Evolutionary conservation across 23 red algal species (phyloP).

Genomic region (Cyanidiococcus yangmingshanensis): DNA sequence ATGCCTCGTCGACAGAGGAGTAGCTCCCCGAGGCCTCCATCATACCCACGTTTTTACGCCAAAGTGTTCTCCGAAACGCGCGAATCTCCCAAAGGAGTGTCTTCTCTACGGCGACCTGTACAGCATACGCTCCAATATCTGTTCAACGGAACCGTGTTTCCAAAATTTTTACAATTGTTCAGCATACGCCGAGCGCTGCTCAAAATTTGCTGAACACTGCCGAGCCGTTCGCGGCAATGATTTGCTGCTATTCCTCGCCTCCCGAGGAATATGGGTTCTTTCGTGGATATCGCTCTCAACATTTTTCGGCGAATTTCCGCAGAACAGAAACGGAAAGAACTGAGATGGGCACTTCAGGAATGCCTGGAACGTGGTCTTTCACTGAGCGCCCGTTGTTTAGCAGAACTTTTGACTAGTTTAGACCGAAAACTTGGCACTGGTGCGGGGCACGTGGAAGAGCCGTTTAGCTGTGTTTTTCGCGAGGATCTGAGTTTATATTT

Average conservation of each 20-base stretch:
- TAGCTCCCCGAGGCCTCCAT: background rate
- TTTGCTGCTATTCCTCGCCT: too few relatives aligned
- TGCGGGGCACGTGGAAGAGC: background rate
- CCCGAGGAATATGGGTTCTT: background rate
- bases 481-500: background rate
- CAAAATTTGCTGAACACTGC: too few relatives aligned
- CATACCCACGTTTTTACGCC: too few relatives aligned
- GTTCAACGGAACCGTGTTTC: too few relatives aligned
- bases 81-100: too few relatives aligned
- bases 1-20: background rate
- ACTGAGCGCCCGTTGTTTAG: background rate
- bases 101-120: too few relatives aligned
- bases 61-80: too few relatives aligned
- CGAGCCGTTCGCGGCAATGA: too few relatives aligned
- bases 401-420: background rate
- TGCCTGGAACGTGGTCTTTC: background rate
- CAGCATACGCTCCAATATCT: too few relatives aligned
- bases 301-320: background rate
- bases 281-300: background rate
- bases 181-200: too few relatives aligned
- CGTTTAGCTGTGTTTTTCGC: background rate
- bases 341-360: background rate
- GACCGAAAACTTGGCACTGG: background rate
- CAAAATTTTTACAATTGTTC: too few relatives aligned
- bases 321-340: background rate